Evolutionary conservation across 495 filamentous ascomycete species (phyloP).

Genomic region (Usnea hakonensis): DNA sequence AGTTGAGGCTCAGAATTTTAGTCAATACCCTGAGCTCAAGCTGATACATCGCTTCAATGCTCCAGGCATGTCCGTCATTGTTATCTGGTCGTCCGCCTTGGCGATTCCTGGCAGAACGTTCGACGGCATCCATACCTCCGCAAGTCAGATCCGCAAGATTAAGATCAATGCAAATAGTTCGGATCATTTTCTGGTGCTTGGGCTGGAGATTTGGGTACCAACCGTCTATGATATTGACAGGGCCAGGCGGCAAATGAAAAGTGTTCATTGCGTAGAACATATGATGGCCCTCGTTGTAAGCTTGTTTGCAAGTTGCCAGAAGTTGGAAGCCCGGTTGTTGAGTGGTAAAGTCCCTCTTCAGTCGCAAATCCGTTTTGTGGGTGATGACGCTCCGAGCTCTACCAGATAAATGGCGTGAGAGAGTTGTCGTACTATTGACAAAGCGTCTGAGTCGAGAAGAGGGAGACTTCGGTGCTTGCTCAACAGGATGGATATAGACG

Average conservation of each 20-base stretch:
- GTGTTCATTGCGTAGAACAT: background rate
- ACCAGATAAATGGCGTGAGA: background rate
- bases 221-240: background rate
- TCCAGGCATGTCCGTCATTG: background rate
- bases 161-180: background rate
- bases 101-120: background rate
- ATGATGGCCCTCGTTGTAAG: background rate
- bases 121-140: background rate
- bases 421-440: background rate
- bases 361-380: background rate
- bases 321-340: background rate
- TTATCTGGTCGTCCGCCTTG: background rate
- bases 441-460: background rate
- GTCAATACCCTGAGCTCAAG: background rate
- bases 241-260: background rate
- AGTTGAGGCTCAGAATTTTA: background rate
- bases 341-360: background rate
- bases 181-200: background rate
- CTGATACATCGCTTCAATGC: background rate
- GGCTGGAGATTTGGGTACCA: background rate
- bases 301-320: background rate
- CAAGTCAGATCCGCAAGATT: background rate
- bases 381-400: background rate
- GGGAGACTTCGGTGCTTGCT: background rate
- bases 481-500: background rate